Conservation (phyloP, 768 basidiomycete genomes). For the Xanthoconium purpureum region DNA sequence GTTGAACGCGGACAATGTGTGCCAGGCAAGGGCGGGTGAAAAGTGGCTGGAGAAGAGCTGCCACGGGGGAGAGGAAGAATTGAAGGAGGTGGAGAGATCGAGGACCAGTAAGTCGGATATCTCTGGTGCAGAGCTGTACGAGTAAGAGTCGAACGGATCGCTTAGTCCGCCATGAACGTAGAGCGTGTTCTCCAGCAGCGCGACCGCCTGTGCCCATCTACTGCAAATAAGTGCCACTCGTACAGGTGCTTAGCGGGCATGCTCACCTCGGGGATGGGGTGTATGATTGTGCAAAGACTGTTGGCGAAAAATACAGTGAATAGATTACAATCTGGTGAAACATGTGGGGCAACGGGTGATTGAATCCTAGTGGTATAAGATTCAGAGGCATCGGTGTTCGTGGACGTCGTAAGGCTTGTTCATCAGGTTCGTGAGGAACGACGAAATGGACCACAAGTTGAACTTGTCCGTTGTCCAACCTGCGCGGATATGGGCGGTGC, state of each 20-base stretch:
- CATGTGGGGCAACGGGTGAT: slow-evolving; percentile 9
- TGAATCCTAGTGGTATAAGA: background rate
- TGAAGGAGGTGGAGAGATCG: slow-evolving; percentile 59
- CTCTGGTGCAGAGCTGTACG: slow-evolving; percentile 74
- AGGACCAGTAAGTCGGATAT: slow-evolving; percentile 68
- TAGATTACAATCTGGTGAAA: slow-evolving; percentile 2
- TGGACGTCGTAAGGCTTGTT: slow-evolving; percentile 11
- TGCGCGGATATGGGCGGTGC: slow-evolving; percentile 1
- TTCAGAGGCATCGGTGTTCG: slow-evolving; percentile 6
- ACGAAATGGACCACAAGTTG: background rate
- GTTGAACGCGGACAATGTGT: slow-evolving; percentile 68
- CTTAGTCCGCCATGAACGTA: slow-evolving; percentile 81
- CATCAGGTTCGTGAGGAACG: slow-evolving; percentile 16
- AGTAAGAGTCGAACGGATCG: slow-evolving; percentile 62
- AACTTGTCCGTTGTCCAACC: background rate
- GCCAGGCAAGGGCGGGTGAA: slow-evolving; percentile 70
- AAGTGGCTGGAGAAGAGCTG: slow-evolving; percentile 49
- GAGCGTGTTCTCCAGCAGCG: slow-evolving; percentile 55
- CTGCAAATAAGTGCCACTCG: slow-evolving; percentile 5
- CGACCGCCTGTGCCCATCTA: slow-evolving; percentile 84
- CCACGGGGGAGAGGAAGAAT: slow-evolving; percentile 67
- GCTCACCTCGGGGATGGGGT: slow-evolving; percentile 26
- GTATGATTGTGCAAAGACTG: slow-evolving; percentile 20
- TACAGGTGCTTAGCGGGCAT: background rate
- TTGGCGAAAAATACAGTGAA: slow-evolving; percentile 13